Evolutionary conservation across 2,329 filamentous ascomycete genomes (phyloP).

Genomic region (Fusarium chuoi): DNA sequence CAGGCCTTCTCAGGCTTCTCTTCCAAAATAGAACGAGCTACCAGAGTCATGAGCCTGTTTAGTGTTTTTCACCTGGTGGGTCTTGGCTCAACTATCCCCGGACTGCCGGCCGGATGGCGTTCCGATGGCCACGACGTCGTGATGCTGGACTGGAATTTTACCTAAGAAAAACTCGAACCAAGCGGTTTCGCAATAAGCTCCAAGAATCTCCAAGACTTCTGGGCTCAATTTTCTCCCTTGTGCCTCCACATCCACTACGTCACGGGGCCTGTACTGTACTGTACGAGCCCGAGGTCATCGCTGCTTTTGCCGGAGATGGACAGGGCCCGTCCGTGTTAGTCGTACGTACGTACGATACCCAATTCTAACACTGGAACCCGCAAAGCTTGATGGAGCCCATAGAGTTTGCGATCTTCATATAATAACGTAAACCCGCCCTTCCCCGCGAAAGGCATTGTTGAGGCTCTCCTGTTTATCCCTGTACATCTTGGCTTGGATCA

Average conservation of each 20-base stretch:
- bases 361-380: not conserved
- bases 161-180: conserved; percentile 33
- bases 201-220: conserved; percentile 26
- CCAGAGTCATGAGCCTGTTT: conserved; percentile 37
- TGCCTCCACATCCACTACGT: conserved; percentile 38
- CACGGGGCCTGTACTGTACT: conserved; percentile 33
- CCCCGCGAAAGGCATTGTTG: conserved; percentile 15
- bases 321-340: conserved; percentile 22
- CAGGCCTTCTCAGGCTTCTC: not conserved
- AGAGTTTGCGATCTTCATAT: conserved; percentile 19
- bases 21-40: conserved; percentile 33
- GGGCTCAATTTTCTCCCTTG: conserved; percentile 15
- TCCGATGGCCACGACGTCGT: conserved; percentile 27
- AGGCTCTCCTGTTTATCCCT: conserved; percentile 22
- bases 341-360: conserved; percentile 14
- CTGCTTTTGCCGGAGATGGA: conserved; percentile 33
- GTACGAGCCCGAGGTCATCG: conserved; percentile 27
- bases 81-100: conserved; percentile 1
- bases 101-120: conserved; percentile 26
- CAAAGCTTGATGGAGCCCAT: conserved; percentile 15
- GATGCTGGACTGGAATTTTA: conserved; percentile 25
- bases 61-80: conserved; percentile 26
- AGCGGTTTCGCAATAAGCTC: conserved; percentile 31
- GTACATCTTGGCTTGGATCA: conserved; percentile 8
- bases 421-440: conserved; percentile 29